Evolutionary conservation across 225 moss, liverwort and hornwort genomes (phyloP), one percentile per base, ranked within the genome.

Genomic region (Bryum argenteum): DNA sequence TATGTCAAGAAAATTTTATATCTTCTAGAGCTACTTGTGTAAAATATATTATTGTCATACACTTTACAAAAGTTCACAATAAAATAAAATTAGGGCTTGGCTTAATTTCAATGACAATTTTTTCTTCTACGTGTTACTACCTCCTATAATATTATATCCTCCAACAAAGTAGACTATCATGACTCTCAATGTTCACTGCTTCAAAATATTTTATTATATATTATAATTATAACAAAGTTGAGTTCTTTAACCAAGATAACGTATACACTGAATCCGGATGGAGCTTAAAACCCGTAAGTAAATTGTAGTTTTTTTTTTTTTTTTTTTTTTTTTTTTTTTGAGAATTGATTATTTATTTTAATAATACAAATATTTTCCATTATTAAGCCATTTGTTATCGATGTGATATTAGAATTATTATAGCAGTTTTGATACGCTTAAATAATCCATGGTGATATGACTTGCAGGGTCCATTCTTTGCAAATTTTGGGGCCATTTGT

Each of bases 101-200:
- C 89, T 95, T 10, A 82, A 95, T 71, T 95, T 95, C 67, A 95
- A 95, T 63, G 89, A 87, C 11, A 70, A 88, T 17, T 93, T 95
- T 71, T 95, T 93, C 82, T 95, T 95, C 56, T 95, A 95, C 61
- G 91, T 91, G n/a, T 71, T 95, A 43, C 58, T 95, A 23, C 95
- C 95, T 44, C 93, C 95, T 22, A 95, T 95, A 45, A 95, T 95
- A 77, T 93, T 95, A 95, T 93, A 95, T 95, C 93, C 93, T 88
- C 82, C 8, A 15, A 59, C 0, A 4, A 8, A 14, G 15, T 28
- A 0, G 68, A 23, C 4, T 1, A 1, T 1, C 15, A 0, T 16
- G 21, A 9, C 0, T 2, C 1, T 6, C 18, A 1, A 38, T 3
- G 10, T 2, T 71, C 0, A 3, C 9, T 10, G 0, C 0, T 23